Conservation (phyloP, 331 rosid genomes). For the Quercus phellos region DNA sequence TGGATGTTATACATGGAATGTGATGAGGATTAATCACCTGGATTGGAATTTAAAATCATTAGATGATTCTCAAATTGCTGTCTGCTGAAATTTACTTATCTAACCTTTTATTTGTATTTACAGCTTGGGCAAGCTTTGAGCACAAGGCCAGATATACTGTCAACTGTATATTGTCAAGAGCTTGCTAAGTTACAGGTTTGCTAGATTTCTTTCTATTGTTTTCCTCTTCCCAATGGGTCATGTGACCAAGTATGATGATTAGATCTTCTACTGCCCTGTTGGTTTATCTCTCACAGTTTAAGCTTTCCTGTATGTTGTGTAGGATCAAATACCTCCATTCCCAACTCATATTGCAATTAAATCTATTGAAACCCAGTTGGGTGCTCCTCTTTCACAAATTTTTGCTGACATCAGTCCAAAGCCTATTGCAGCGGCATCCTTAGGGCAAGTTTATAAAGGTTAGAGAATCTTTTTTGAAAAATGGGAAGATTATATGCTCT, state of each 20-base stretch:
- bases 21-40: neutral
- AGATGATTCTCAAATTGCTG: neutral
- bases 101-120: conserved; percentile 34
- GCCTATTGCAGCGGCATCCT: conserved; percentile 94
- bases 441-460: conserved; percentile 99
- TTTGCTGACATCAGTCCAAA: conserved; percentile 70
- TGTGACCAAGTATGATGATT: conserved; percentile 14
- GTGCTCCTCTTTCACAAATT: conserved; percentile 55
- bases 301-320: neutral
- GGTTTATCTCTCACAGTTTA: neutral
- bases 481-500: conserved; percentile 5
- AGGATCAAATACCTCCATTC: conserved; percentile 98
- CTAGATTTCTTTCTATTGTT: conserved; percentile 24
- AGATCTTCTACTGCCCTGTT: neutral
- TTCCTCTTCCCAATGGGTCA: conserved; percentile 9
- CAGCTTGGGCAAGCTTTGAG: conserved; percentile 99
- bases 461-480: conserved; percentile 25
- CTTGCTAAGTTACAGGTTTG: conserved; percentile 84
- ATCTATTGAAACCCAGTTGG: conserved; percentile 78
- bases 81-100: conserved; percentile 8
- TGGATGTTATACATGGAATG: conserved; percentile 5
- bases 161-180: conserved; percentile 81
- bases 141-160: conserved; percentile 88
- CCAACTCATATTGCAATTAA: conserved; percentile 66
- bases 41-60: neutral